Conservation (phyloP, 371 early-diverging fungal genomes). For the Mycotypha africana region DNA sequence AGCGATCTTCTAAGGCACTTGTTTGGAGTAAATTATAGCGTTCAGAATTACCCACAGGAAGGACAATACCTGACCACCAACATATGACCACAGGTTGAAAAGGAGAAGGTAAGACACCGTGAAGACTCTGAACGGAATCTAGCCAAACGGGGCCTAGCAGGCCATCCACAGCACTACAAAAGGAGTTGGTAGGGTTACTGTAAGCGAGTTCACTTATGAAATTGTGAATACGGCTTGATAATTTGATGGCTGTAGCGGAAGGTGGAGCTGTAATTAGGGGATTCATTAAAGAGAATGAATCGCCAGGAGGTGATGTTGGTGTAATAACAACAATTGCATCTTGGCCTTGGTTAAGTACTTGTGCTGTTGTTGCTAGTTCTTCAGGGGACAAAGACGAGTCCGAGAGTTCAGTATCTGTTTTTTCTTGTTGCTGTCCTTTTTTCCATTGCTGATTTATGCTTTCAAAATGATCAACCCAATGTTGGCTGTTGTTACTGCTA, state of each 20-base stretch:
- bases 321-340: not conserved
- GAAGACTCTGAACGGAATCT: slow-evolving; percentile 19
- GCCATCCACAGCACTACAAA: slow-evolving; percentile 12
- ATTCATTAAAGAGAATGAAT: not conserved
- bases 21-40: slow-evolving; percentile 37
- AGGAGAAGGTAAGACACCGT: slow-evolving; percentile 22
- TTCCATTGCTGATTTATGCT: not conserved
- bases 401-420: not conserved
- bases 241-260: not conserved
- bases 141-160: slow-evolving; percentile 25
- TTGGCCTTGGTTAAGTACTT: too few relatives aligned
- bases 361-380: not conserved
- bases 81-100: slow-evolving; percentile 41
- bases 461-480: slow-evolving; percentile 3
- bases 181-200: slow-evolving; percentile 9
- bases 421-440: too few relatives aligned
- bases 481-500: not conserved
- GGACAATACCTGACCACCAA: slow-evolving; percentile 52
- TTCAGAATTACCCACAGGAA: slow-evolving; percentile 47
- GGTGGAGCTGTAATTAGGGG: slow-evolving; percentile 2
- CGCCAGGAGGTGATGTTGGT: not conserved
- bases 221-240: slow-evolving; percentile 15
- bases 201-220: slow-evolving; percentile 20
- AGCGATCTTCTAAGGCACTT: slow-evolving; percentile 30
- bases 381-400: not conserved